Evolutionary conservation across 2,329 filamentous ascomycete genomes (phyloP).

Genomic region (Pleoardoris graminearum): DNA sequence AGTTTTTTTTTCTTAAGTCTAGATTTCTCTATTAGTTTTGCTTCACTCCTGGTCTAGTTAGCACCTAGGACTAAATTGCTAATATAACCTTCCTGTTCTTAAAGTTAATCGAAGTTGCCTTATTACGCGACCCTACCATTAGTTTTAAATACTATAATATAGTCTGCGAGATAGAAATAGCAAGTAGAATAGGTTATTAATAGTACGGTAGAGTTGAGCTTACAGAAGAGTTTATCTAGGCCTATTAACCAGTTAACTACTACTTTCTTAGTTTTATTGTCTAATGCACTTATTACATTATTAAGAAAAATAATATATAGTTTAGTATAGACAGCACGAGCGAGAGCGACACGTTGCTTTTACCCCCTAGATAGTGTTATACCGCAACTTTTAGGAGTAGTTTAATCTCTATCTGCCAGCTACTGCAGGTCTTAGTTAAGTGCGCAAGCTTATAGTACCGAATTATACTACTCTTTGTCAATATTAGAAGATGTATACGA

Average conservation of each 20-base stretch:
- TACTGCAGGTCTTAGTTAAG: conserved; percentile 19
- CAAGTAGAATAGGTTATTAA: conserved; percentile 7
- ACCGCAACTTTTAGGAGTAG: conserved; percentile 52
- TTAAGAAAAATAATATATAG: not conserved
- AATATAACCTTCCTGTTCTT: conserved; percentile 27
- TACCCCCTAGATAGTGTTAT: conserved; percentile 54
- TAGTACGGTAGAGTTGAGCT: conserved; percentile 5
- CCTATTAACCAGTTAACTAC: conserved; percentile 7
- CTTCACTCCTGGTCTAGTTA: conserved; percentile 2
- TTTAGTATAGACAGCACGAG: not conserved
- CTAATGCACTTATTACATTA: not conserved
- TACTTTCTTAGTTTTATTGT: conserved; percentile 3
- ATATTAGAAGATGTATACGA: conserved; percentile 5
- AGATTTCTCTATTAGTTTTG: conserved; percentile 7
- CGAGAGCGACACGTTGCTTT: conserved; percentile 46
- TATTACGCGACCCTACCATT: conserved; percentile 39
- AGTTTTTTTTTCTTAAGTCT: conserved; percentile 6
- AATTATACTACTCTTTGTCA: conserved; percentile 30
- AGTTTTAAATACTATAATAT: conserved; percentile 45
- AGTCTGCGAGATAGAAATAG: conserved; percentile 34
- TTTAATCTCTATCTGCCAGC: conserved; percentile 30
- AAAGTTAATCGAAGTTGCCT: conserved; percentile 43
- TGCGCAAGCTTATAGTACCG: conserved; percentile 26
- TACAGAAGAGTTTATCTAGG: conserved; percentile 5
- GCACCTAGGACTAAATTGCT: conserved; percentile 18